Conservation (phyloP, 2,329 filamentous ascomycete species). For the Apiospora phragmitis region DNA sequence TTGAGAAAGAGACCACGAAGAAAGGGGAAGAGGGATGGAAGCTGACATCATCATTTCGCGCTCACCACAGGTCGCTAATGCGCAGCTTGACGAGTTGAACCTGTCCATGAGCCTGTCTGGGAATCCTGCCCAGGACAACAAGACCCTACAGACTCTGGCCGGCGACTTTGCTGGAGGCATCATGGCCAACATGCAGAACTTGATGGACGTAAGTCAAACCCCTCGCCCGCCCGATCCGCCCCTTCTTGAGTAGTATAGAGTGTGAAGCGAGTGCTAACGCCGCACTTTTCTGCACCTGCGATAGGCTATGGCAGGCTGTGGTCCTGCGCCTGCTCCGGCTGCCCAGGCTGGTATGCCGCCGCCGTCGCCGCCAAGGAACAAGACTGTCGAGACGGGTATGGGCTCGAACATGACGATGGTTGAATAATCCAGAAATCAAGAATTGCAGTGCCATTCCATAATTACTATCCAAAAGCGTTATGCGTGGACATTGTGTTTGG, state of each 20-base stretch:
- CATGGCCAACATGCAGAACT: slow-evolving; percentile 12
- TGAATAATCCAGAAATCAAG: not conserved
- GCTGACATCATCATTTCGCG: not conserved
- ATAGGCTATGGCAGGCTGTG: slow-evolving; percentile 8
- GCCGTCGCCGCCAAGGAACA: not conserved
- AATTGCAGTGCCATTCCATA: not conserved
- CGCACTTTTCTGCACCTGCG: not conserved
- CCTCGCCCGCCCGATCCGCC: not conserved
- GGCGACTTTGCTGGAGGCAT: slow-evolving; percentile 5
- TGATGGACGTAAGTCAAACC: slow-evolving; percentile 7
- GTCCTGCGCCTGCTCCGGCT: not conserved
- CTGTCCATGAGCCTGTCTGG: slow-evolving; percentile 10
- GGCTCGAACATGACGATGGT: not conserved
- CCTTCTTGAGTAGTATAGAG: too few species aligned
- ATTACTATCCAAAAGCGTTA: not conserved
- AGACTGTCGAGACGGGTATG: not conserved
- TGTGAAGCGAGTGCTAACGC: not conserved
- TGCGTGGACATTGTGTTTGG: not conserved
- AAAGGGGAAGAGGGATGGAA: not conserved
- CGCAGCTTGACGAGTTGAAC: slow-evolving; percentile 38
- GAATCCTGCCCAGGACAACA: not conserved
- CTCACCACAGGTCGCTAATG: slow-evolving; percentile 25
- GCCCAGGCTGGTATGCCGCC: not conserved
- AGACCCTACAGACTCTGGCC: not conserved
- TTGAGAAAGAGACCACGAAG: not conserved